Percentiles rank a stretch among this genome's conserved stretches.
Evolutionary conservation across 1,284 basidiomycete species (phyloP).

Genomic region (Erythrobasidium hasegawianum): DNA sequence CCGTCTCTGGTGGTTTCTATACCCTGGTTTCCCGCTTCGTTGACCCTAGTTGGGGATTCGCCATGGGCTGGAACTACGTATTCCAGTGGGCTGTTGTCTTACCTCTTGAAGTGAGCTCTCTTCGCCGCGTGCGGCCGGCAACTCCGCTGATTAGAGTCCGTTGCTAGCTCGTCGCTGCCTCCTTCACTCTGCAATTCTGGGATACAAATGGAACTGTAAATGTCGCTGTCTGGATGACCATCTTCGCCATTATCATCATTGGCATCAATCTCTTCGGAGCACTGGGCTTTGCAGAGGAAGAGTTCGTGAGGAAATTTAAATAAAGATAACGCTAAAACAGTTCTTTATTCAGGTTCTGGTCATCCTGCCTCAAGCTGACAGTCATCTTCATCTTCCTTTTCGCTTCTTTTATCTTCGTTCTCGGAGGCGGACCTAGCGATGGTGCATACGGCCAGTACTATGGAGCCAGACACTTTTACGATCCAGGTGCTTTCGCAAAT

Average conservation of each 20-base stretch:
- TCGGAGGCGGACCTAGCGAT: slow-evolving; percentile 38
- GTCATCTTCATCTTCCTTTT: slow-evolving; percentile 51
- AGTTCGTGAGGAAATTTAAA: background rate
- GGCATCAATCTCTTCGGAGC: slow-evolving; percentile 12
- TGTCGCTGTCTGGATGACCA: slow-evolving; percentile 50
- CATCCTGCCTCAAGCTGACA: slow-evolving; percentile 48
- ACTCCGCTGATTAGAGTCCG: too few relatives aligned
- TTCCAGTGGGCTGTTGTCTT: slow-evolving; percentile 50
- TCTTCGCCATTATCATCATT: slow-evolving; percentile 42
- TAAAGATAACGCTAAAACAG: slow-evolving; percentile 43
- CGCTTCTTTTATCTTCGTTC: slow-evolving; percentile 46
- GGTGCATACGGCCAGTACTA: slow-evolving; percentile 24
- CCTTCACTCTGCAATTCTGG: slow-evolving; percentile 39
- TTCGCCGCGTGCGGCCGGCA: background rate
- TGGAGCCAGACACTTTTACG: slow-evolving; percentile 34
- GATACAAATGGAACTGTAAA: slow-evolving; percentile 39
- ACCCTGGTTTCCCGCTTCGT: slow-evolving; percentile 48
- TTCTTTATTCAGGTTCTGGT: slow-evolving; percentile 45
- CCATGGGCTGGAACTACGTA: slow-evolving; percentile 48
- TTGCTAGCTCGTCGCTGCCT: slow-evolving; percentile 45
- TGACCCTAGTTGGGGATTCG: slow-evolving; percentile 46
- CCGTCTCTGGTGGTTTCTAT: slow-evolving; percentile 53
- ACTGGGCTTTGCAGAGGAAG: slow-evolving; percentile 42
- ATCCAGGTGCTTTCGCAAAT: slow-evolving; percentile 51
- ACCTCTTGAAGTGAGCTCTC: slow-evolving; percentile 44